These are phyloP conservation scores for Penicillium cosmopolitanum DNA, from an alignment of 495 filamentous ascomycete species.

Conservation along the genomic window DNA sequence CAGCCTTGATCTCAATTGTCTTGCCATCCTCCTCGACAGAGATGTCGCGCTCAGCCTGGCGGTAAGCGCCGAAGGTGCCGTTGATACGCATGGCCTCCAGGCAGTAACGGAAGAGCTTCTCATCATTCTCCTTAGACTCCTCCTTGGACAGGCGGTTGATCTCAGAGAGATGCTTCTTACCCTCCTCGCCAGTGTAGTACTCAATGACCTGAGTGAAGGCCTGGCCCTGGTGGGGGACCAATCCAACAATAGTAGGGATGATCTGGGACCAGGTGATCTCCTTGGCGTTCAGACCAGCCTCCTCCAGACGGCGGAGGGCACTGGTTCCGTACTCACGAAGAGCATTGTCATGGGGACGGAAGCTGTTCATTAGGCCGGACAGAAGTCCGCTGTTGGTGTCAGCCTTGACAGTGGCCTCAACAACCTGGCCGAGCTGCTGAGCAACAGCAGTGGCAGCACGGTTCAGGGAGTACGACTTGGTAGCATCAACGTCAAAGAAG, in stretches of 20 bases:
- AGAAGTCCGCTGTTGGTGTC: slow-evolving; percentile 60
- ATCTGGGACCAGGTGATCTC: slow-evolving; percentile 79
- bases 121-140: slow-evolving; percentile 51
- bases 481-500: slow-evolving; percentile 58
- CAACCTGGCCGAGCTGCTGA: slow-evolving; percentile 62
- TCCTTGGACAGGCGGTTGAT: slow-evolving; percentile 59
- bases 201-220: slow-evolving; percentile 79
- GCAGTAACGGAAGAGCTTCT: slow-evolving; percentile 52
- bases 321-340: slow-evolving; percentile 69
- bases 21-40: slow-evolving; percentile 56
- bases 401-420: slow-evolving; percentile 68
- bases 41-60: slow-evolving; percentile 45
- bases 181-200: slow-evolving; percentile 68
- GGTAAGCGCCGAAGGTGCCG: slow-evolving; percentile 61
- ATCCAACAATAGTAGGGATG: slow-evolving; percentile 60
- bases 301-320: slow-evolving; percentile 69
- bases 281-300: slow-evolving; percentile 62
- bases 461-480: slow-evolving; percentile 59
- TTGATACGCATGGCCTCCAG: slow-evolving; percentile 63
- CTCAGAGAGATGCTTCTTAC: slow-evolving; percentile 57
- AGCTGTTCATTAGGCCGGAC: slow-evolving; percentile 58
- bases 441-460: slow-evolving; percentile 65
- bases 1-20: slow-evolving; percentile 52
- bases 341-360: slow-evolving; percentile 54
- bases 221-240: slow-evolving; percentile 73